Percentiles rank a stretch among this genome's conserved stretches.
Evolutionary conservation across 495 filamentous ascomycete species (phyloP).

Genomic region (Annulohypoxylon nitens): DNA sequence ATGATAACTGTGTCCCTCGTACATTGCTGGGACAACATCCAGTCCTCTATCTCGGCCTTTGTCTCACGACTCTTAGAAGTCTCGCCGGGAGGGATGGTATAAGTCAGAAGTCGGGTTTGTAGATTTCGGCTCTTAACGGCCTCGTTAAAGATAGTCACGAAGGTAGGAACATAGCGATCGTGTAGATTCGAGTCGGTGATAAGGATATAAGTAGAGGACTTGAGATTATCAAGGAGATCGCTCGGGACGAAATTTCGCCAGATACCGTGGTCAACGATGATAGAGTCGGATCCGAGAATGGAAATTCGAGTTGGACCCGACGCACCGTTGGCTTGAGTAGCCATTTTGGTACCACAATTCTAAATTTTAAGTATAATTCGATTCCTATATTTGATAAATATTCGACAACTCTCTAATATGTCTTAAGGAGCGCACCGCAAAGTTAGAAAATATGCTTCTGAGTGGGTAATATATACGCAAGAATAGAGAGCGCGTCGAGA

Average conservation of each 20-base stretch:
- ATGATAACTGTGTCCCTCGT: constrained; percentile 95
- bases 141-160: constrained; percentile 77
- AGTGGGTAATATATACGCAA: constrained; percentile 3
- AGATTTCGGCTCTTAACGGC: constrained; percentile 61
- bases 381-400: background rate
- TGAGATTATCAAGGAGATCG: constrained; percentile 81
- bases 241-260: constrained; percentile 85
- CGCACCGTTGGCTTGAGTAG: constrained; percentile 26
- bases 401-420: background rate
- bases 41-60: constrained; percentile 96
- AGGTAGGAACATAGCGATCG: constrained; percentile 80
- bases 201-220: constrained; percentile 92
- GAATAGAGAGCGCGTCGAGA: background rate
- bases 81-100: constrained; percentile 90
- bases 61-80: constrained; percentile 92
- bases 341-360: constrained; percentile 34
- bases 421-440: background rate
- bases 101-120: constrained; percentile 81
- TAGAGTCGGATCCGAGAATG: constrained; percentile 76
- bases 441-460: constrained; percentile 20
- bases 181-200: constrained; percentile 95
- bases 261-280: constrained; percentile 91
- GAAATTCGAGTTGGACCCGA: constrained; percentile 62
- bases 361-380: constrained; percentile 1
- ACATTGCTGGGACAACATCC: constrained; percentile 93